Evolutionary conservation across 768 basidiomycete species (phyloP).

Genomic region (Myochromella boudieri): DNA sequence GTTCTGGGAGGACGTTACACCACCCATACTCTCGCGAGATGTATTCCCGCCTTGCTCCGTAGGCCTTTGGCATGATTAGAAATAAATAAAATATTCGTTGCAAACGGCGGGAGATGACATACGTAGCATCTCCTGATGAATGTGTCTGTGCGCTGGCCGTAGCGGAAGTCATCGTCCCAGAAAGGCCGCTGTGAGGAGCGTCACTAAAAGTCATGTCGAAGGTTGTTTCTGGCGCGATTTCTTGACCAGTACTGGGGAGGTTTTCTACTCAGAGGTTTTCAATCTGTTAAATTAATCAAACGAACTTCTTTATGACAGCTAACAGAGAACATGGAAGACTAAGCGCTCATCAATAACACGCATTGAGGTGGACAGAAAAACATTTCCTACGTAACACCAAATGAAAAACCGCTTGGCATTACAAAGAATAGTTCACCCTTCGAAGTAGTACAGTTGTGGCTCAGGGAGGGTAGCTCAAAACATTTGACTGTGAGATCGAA

Average conservation of each 20-base stretch:
- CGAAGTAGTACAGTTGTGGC: conserved; percentile 1
- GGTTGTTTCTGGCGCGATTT: background rate
- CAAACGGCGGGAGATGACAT: too few species aligned
- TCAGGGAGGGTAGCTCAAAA: background rate
- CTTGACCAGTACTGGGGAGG: background rate
- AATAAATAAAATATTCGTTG: too few species aligned
- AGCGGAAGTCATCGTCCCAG: background rate
- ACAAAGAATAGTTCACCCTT: background rate
- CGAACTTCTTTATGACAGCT: background rate
- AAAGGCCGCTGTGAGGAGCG: background rate
- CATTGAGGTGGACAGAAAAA: background rate
- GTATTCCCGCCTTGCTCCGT: too few species aligned
- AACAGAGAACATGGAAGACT: background rate
- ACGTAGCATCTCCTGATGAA: too few species aligned
- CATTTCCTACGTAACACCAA: conserved; percentile 2
- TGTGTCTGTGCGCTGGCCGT: too few species aligned
- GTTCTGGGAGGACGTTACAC: background rate
- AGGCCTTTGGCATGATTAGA: too few species aligned
- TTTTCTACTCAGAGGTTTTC: too few species aligned
- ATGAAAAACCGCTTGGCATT: background rate
- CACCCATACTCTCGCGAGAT: too few species aligned
- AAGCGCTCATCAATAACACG: background rate
- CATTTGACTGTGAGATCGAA: conserved; percentile 4
- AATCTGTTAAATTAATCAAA: too few species aligned
- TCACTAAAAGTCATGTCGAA: background rate